Evolutionary conservation across 2,329 filamentous ascomycete species (phyloP), one percentile per base, ranked within the genome.

Genomic region (Penicillium sp.): DNA sequence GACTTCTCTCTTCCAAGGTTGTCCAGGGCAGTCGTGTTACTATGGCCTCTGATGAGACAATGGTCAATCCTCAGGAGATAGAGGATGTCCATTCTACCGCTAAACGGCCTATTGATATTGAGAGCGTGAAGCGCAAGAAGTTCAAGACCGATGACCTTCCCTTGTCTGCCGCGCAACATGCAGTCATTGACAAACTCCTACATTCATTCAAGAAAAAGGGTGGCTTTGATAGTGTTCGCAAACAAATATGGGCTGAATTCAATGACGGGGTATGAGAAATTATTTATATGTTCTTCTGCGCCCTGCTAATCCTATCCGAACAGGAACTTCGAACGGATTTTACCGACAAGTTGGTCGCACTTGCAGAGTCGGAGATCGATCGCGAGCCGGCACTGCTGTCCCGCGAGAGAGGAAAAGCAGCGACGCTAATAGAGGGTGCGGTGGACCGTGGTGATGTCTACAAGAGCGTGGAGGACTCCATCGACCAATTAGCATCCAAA

Each of bases 171-270:
- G 72, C 79, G 36, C 84, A 87, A 68, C 81, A 83, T 59, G 76
- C 79, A 7, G 79, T 81, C 25, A 85, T 88, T 54, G 84, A 87
- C 68, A 78, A 78, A 62, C 77, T 88, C 44, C 76, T 87, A 19
- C 81, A 85, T 67, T 83, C 82, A 0, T 86, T 87, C 70, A 86
- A 86, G 72, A 87, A 87, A 72, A 86, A 86, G 70, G 85, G 85
- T 61, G 83, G 84, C 55, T 88, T 86, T 65, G 85, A 88, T 69
- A 76, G 74, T 49, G 73, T 87, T 54, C 81, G 85, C 57, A 87
- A 87, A 70, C 79, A 82, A 58, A 74, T 85, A 3, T 85, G 84
- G 76, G 79, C 82, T 13, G 79, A 84, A 55, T 87, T 84, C 59
- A 79, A 82, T 56, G 75, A 80, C 50, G 78, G 79, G 58, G 82